A percentile compares a stretch with the other conserved stretches of the same genome.
These are phyloP conservation scores for Penicillium goetzii DNA, from an alignment of 495 filamentous ascomycete species.

Conservation along the genomic window DNA sequence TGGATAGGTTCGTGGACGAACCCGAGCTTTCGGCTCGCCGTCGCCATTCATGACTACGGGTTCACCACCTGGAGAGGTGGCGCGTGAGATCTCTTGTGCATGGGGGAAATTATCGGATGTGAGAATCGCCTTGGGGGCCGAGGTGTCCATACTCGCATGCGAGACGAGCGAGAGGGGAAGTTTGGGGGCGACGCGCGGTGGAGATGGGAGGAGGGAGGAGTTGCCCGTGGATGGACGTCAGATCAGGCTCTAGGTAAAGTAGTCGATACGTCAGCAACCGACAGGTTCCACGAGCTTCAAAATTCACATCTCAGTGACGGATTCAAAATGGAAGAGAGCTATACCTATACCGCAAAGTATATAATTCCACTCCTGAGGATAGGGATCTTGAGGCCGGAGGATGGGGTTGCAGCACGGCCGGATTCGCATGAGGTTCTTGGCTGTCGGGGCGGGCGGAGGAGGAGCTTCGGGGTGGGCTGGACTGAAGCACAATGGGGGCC, in stretches of 20 bases:
- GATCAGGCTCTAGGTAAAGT: conserved; percentile 32
- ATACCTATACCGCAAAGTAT: conserved; percentile 29
- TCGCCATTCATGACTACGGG: conserved; percentile 57
- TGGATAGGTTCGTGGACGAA: conserved; percentile 87
- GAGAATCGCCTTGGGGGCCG: conserved; percentile 43
- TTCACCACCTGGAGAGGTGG: conserved; percentile 68
- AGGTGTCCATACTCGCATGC: conserved; percentile 45
- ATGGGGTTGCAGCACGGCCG: conserved; percentile 34
- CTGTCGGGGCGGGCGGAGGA: conserved; percentile 8
- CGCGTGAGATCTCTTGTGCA: conserved; percentile 60
- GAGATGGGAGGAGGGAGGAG: conserved; percentile 30
- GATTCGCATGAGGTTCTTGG: conserved; percentile 37
- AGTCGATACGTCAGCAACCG: conserved; percentile 33
- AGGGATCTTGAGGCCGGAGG: conserved; percentile 33
- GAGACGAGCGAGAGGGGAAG: conserved; percentile 17
- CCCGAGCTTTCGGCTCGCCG: conserved; percentile 62
- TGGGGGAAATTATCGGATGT: conserved; percentile 53
- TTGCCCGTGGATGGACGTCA: conserved; percentile 32
- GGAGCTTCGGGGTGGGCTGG: conserved; percentile 8
- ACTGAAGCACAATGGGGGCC: conserved; percentile 5
- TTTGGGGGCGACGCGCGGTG: conserved; percentile 23
- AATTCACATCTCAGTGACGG: neutral
- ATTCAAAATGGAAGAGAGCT: neutral
- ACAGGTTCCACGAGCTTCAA: conserved; percentile 12
- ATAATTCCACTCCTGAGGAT: conserved; percentile 21